Evolutionary conservation across 1,284 basidiomycete genomes (phyloP).

Genomic region (Rhodotorula sp.): DNA sequence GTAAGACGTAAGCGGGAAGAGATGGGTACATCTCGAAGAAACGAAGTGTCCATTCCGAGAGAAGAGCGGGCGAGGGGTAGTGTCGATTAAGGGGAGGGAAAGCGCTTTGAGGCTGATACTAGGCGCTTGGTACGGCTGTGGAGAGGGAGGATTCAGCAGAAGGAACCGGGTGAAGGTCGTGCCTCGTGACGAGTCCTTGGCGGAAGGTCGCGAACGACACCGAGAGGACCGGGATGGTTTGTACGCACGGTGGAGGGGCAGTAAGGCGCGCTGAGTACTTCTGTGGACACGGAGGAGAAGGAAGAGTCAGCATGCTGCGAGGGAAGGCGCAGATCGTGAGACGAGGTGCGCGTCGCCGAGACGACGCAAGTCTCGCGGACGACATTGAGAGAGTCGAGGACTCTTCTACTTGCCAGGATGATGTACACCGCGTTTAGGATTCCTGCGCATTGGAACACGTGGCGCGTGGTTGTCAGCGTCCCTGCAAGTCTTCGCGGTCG

Average conservation of each 20-base stretch:
- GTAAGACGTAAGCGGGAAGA: neutral
- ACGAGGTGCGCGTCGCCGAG: neutral
- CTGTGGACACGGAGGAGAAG: neutral
- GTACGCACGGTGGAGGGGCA: neutral
- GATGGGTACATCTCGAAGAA: too few species aligned
- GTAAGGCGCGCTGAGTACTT: constrained; percentile 1
- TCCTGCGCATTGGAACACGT: too few species aligned
- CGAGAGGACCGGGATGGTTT: too few species aligned
- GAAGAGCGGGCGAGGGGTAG: neutral
- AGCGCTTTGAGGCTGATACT: too few species aligned
- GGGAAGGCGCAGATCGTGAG: neutral
- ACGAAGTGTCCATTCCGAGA: neutral
- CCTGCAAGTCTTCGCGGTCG: too few species aligned
- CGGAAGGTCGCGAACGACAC: too few species aligned
- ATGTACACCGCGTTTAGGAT: constrained; percentile 2
- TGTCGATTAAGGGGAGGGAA: too few species aligned
- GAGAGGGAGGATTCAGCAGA: neutral
- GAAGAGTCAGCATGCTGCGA: neutral
- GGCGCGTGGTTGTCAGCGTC: too few species aligned
- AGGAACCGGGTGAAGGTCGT: neutral
- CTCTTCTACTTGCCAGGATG: neutral
- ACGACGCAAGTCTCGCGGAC: too few species aligned
- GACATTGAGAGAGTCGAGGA: too few species aligned
- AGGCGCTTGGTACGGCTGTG: too few species aligned
- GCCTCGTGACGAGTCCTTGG: too few species aligned